Base-by-base conservation (phyloP, 2,329 filamentous ascomycete genomes). In the Aspergillus oerlinghausenensis region DNA sequence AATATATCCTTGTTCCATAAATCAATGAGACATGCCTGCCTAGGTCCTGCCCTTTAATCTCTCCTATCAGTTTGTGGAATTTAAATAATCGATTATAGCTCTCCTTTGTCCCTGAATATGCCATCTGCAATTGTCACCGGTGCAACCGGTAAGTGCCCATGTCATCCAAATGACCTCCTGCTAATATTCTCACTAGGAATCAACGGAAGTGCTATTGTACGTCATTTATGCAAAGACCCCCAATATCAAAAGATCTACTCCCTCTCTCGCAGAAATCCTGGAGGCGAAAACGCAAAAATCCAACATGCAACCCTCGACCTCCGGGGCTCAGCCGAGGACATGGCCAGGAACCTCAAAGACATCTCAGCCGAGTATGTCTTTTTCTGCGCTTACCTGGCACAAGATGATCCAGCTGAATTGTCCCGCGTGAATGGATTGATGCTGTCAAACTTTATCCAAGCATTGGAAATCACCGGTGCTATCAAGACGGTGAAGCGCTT, bases 391-490 rank as follows among this genome's bases (percentile, higher is more conserved):
- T 79, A 79, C 56, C 66, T 79, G 1, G 67, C 69, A 7, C 67
- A 70, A 49, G 69, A 73, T 14, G 67, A 69, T 17, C 70, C 74
- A 47, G 63, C 70, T 32, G 73, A 77, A 49, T 64, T 65, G 17
- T 67, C 65, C 42, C 65, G 73, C 29, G 68, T 76, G 47, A 78
- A 79, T 50, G 68, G 58, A 14, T 69, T 66, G 35, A 77, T 82
- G 75, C 70, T 82, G 5, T 63, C 70, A 45, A 80, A 79, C 64
- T 82, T 82, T 66, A 69, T 82, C 23, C 54, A 67, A 1, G 78
- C 79, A 0, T 69, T 83, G 8, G 70, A 72, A 0, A 71, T 74
- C 17, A 78, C 74, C 1, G 76, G 75, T 0, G 74, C 74, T 3
- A 67, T 70, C 38, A 70, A 71, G 49, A 23, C 68, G 71, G 11